phyloP scores from a whole-genome alignment of 768 basidiomycete species.

The Sarcodon sp. region DNA sequence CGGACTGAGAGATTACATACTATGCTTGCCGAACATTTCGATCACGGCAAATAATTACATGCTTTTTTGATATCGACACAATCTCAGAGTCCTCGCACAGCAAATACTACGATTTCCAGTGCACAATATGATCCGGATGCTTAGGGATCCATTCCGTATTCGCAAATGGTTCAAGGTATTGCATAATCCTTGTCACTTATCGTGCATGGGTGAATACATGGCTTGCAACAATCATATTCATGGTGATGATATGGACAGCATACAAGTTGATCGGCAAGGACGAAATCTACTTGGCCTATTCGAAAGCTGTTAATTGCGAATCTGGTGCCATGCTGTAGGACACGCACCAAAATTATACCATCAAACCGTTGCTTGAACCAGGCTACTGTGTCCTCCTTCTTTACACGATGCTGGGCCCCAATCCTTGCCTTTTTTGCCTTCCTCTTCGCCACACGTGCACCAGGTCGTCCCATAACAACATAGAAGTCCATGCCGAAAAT shows the following conservation, averaged over 20 bases:
- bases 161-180: no score
- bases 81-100: no score
- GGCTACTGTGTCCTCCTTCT: constrained; percentile 91
- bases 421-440: constrained; percentile 81
- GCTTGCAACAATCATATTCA: not conserved
- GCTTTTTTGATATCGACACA: no score
- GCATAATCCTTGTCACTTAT: no score
- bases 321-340: not conserved
- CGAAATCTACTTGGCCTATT: not conserved
- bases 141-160: no score
- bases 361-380: constrained; percentile 99
- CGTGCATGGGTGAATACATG: no score
- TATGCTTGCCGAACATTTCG: no score
- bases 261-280: not conserved
- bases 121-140: no score
- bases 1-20: no score
- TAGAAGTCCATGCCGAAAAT: constrained; percentile 99
- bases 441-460: constrained; percentile 81
- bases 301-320: not conserved
- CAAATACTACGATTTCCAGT: no score
- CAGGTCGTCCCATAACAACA: constrained; percentile 94
- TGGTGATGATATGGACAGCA: not conserved
- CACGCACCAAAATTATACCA: constrained; percentile 83
- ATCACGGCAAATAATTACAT: no score
- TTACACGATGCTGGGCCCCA: constrained; percentile 82